These are phyloP conservation scores for Trichoderma sp. DNA, from an alignment of 2,329 filamentous ascomycete genomes.

Conservation along the genomic window DNA sequence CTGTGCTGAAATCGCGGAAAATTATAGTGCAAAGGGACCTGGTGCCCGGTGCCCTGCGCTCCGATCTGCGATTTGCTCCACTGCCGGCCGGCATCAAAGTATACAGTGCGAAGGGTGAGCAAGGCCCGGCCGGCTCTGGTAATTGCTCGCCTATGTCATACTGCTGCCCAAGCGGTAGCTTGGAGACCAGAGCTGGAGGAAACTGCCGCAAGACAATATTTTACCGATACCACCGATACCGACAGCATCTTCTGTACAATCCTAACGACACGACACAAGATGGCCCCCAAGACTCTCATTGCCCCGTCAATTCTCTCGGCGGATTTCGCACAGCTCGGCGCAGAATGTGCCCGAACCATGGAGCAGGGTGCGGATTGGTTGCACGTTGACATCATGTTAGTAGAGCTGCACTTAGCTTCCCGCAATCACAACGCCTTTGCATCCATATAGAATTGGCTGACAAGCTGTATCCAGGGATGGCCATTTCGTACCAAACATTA, in stretches of 20 bases:
- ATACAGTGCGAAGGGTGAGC: constrained; percentile 9
- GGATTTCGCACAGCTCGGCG: constrained; percentile 87
- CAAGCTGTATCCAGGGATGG: constrained; percentile 70
- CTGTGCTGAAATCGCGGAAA: background rate
- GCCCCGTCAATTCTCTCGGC: constrained; percentile 97
- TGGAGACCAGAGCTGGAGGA: background rate
- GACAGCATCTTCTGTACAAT: background rate
- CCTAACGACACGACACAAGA: constrained; percentile 45
- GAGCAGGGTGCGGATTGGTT: constrained; percentile 87
- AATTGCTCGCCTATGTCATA: background rate
- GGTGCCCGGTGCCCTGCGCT: constrained; percentile 8
- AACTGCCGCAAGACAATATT: background rate
- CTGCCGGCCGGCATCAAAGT: background rate
- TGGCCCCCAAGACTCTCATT: constrained; percentile 92
- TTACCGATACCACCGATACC: background rate
- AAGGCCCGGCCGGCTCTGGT: background rate
- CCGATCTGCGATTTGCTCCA: constrained; percentile 21
- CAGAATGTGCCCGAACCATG: constrained; percentile 86
- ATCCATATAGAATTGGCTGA: background rate
- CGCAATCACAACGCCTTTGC: background rate
- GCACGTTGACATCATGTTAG: constrained; percentile 87
- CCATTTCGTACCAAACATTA: constrained; percentile 98
- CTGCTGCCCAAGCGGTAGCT: background rate
- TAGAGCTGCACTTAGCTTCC: constrained; percentile 11
- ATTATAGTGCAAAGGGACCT: constrained; percentile 7